Evolutionary conservation across 129 eudicot genomes (phyloP).

Genomic region (Centaurea solstitialis): DNA sequence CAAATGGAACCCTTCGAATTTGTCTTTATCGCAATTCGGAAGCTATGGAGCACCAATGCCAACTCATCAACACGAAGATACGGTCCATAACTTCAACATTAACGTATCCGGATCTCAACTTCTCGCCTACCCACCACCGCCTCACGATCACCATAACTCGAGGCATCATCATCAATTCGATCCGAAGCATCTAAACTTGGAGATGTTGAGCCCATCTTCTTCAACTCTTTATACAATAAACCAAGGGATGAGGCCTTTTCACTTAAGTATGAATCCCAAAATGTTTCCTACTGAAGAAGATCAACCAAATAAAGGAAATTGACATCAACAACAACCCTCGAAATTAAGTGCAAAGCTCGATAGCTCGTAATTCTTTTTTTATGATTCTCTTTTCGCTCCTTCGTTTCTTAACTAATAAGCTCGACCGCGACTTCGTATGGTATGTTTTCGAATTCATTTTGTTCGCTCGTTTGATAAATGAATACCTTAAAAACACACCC

Average conservation of each 20-base stretch:
- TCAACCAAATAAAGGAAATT: conserved; percentile 36
- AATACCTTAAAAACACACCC: background rate
- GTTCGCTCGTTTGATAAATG: background rate
- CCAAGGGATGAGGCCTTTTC: conserved; percentile 56
- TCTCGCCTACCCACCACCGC: conserved; percentile 33
- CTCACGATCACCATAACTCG: conserved; percentile 28
- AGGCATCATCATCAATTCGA: conserved; percentile 24
- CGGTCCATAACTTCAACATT: conserved; percentile 34
- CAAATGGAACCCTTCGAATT: conserved; percentile 59
- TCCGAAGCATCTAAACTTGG: conserved; percentile 39
- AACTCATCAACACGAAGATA: conserved; percentile 25
- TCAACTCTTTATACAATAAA: conserved; percentile 34
- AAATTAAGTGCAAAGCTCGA: background rate
- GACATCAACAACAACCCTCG: conserved; percentile 6
- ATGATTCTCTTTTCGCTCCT: background rate
- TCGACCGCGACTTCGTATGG: background rate
- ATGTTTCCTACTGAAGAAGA: conserved; percentile 36
- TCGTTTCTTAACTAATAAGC: conserved; percentile 12
- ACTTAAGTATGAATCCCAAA: conserved; percentile 47
- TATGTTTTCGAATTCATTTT: conserved; percentile 14
- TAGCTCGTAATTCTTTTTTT: background rate
- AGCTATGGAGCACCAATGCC: conserved; percentile 31
- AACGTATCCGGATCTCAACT: conserved; percentile 42
- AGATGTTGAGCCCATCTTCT: conserved; percentile 47
- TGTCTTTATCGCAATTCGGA: conserved; percentile 43